Base-by-base conservation (phyloP, 768 basidiomycete species). In the Termitomyces sp. region DNA sequence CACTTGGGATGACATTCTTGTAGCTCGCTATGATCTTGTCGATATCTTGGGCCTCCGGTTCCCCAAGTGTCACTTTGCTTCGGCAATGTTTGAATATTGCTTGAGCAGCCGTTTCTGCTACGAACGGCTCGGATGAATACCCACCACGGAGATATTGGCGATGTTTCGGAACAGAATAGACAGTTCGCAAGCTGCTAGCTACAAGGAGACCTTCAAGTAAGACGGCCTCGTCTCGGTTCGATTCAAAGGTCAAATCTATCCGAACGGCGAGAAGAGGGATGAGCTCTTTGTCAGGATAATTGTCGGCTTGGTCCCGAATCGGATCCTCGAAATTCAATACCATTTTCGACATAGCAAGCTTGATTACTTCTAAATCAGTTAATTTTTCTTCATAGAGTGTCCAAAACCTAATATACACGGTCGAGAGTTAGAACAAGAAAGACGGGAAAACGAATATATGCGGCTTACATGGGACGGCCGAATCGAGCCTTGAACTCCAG, bases 121-220 rank as follows among this genome's bases (percentile, higher is more conserved):
- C 10, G 6, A 54, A 41, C 9, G 45, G 53, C 25, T 48, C 53
- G 3, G 53, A 54, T 5, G 53, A n/a, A 41, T 47, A 47, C 10
- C 53, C 45, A 16, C 45, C 36, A 11, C 38, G 53, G 16, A 53
- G 52, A 22, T 44, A 53, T 29, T 53, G 52, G 3, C 27, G 22
- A 20, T 42, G 38, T 25, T 32, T 5, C 4, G 53, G 52, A 18
- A 53, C 43, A 27, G 52, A 53, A n/a, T 23, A 53, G 3, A 38
- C 52, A 29, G 43, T 53, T 13, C 52, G 42, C 42, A 44, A 5
- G 43, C 33, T 35, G 43, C 52, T 53, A 15, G 35, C 45, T 12
- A 48, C 53, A 12, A 48, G 45, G 13, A 35, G 25, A 10, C 45
- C 31, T 33, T 54, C 53, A 9, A 54, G 53, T 18, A 16, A 39